Percentiles rank a stretch among this genome's conserved stretches.
Conservation (phyloP, 352 stramenopile species). For the Globisporangium mamillatum region DNA sequence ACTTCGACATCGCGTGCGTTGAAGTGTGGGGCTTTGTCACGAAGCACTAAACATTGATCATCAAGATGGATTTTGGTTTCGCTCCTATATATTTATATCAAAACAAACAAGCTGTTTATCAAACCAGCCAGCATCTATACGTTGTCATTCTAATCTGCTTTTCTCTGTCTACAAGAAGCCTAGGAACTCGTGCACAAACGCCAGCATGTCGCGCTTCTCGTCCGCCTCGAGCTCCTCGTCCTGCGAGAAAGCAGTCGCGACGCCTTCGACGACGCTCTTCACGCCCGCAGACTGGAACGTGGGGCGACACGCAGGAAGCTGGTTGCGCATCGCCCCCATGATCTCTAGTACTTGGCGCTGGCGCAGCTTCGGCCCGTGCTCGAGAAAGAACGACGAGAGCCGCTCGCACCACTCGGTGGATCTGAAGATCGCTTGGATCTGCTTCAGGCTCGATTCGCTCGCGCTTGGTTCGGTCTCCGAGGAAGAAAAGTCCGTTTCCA, state of each 20-base stretch:
- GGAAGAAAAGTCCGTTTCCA: conserved; percentile 25
- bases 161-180: conserved; percentile 11
- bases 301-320: conserved; percentile 51
- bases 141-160: not conserved
- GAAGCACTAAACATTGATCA: conserved; percentile 32
- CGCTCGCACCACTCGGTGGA: conserved; percentile 56
- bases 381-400: conserved; percentile 46
- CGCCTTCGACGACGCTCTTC: conserved; percentile 31
- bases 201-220: conserved; percentile 48
- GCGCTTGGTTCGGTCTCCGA: not conserved
- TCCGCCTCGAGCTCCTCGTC: conserved; percentile 42
- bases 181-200: conserved; percentile 43
- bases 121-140: not conserved
- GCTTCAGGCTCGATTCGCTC: conserved; percentile 29
- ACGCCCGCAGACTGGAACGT: conserved; percentile 38
- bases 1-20: conserved; percentile 60
- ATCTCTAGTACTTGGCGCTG: conserved; percentile 51
- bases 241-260: conserved; percentile 27
- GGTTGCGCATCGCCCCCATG: conserved; percentile 55
- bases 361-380: conserved; percentile 34
- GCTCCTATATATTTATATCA: conserved; percentile 10
- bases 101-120: not conserved
- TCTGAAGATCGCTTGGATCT: conserved; percentile 47
- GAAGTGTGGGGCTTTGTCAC: conserved; percentile 69
- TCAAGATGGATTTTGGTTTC: not conserved